These are phyloP conservation scores for Elaeagnus macrophylla DNA, from an alignment of 306 rosid species.

Conservation along the genomic window DNA sequence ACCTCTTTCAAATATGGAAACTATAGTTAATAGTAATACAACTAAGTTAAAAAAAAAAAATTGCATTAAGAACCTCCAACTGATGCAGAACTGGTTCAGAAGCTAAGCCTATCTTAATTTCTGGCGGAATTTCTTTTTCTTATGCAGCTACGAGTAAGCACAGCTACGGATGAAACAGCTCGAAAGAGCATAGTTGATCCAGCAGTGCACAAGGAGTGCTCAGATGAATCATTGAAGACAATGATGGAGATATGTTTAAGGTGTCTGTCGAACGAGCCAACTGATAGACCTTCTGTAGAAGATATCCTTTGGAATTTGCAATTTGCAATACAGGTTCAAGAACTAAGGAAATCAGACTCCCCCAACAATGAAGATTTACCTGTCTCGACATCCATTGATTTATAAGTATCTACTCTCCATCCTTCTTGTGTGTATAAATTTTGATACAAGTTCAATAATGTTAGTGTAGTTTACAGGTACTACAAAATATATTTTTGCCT, in stretches of 20 bases:
- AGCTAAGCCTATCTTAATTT: background rate
- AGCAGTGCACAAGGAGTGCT: conserved; percentile 69
- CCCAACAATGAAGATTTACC: conserved; percentile 35
- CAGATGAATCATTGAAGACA: conserved; percentile 62
- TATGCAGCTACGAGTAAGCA: conserved; percentile 70
- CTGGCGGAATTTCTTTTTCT: conserved; percentile 6
- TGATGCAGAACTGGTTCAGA: no score
- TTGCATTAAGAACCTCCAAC: no score
- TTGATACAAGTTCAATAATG: no score
- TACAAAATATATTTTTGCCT: no score
- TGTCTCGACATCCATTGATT: conserved; percentile 25
- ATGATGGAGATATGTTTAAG: conserved; percentile 86
- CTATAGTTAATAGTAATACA: no score
- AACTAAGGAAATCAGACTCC: conserved; percentile 38
- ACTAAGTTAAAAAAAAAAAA: no score
- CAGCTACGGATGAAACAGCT: conserved; percentile 51
- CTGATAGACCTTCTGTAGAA: conserved; percentile 72
- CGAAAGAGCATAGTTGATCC: conserved; percentile 79
- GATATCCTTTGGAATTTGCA: conserved; percentile 93
- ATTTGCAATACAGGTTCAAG: conserved; percentile 89
- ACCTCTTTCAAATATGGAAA: background rate
- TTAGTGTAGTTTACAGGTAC: no score
- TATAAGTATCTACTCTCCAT: background rate
- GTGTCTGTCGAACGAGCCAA: conserved; percentile 48
- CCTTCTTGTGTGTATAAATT: no score